These are phyloP conservation scores for Tuber magnatum DNA, from an alignment of 495 filamentous ascomycete genomes.

Conservation along the genomic window DNA sequence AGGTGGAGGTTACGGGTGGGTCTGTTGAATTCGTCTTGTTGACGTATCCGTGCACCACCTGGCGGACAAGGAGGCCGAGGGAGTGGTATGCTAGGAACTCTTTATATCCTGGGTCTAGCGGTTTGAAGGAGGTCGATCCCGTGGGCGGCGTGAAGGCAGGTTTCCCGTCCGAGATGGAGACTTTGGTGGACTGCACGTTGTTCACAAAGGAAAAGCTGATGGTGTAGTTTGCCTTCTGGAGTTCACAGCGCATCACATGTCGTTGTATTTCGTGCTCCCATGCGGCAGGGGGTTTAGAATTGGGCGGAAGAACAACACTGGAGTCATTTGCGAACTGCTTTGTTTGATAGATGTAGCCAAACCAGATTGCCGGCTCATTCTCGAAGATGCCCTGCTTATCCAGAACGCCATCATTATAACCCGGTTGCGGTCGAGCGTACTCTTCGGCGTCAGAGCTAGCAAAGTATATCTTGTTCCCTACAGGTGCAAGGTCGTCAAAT, in stretches of 20 bases:
- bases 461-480: constrained; percentile 39
- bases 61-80: constrained; percentile 38
- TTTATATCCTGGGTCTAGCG: constrained; percentile 30
- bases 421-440: constrained; percentile 23
- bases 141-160: constrained; percentile 9
- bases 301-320: not conserved
- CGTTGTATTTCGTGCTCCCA: constrained; percentile 39
- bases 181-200: constrained; percentile 10
- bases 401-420: constrained; percentile 8
- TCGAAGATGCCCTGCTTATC: constrained; percentile 39
- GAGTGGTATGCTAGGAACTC: constrained; percentile 41
- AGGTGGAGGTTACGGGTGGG: constrained; percentile 38
- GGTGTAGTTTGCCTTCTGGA: constrained; percentile 41
- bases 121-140: not conserved
- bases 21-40: constrained; percentile 22
- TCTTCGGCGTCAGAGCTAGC: constrained; percentile 37
- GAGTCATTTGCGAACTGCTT: not conserved
- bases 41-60: constrained; percentile 40
- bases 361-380: constrained; percentile 43
- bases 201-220: constrained; percentile 18
- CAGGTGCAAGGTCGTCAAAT: constrained; percentile 35
- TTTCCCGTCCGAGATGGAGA: constrained; percentile 5
- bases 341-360: constrained; percentile 41
- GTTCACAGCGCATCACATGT: constrained; percentile 40
- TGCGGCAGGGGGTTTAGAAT: not conserved